A percentile compares a stretch with the other conserved stretches of the same genome.
phyloP scores from a whole-genome alignment of 805 yeast genomes.

The Barnettozyma wickerhamii region DNA sequence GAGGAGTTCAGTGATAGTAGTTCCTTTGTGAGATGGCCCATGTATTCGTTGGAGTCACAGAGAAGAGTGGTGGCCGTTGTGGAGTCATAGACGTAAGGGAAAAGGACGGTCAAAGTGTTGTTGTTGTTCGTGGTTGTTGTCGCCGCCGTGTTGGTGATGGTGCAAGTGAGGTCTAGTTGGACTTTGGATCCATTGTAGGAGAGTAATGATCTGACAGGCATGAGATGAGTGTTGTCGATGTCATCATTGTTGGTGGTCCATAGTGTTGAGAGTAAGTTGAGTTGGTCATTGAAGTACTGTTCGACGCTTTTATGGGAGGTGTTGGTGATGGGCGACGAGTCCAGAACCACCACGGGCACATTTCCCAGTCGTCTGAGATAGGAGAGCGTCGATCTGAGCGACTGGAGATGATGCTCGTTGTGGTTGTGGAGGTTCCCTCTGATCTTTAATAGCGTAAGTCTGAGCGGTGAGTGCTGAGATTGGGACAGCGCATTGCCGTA shows the following conservation, averaged over 20 bases:
- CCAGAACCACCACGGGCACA: constrained; percentile 19
- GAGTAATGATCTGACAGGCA: neutral
- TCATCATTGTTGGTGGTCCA: neutral
- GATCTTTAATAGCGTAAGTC: constrained; percentile 26
- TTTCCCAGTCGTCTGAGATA: constrained; percentile 22
- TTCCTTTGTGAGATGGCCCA: constrained; percentile 32
- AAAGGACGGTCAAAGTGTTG: too few species aligned
- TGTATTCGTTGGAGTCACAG: constrained; percentile 37
- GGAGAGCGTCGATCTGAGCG: constrained; percentile 19
- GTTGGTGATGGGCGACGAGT: constrained; percentile 9
- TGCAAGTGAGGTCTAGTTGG: too few species aligned
- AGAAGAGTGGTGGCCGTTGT: constrained; percentile 37
- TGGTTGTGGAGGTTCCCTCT: constrained; percentile 22
- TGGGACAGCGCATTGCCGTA: constrained; percentile 41
- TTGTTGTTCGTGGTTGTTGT: too few species aligned
- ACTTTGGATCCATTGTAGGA: constrained; percentile 16
- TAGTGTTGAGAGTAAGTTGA: neutral
- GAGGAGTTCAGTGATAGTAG: constrained; percentile 26
- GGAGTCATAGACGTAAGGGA: constrained; percentile 67
- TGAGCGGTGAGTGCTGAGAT: constrained; percentile 12
- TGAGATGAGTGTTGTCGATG: neutral
- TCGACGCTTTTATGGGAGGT: neutral
- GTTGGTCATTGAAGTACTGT: constrained; percentile 1
- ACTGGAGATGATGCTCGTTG: constrained; percentile 10
- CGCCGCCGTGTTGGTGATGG: too few species aligned